Evolutionary conservation across 768 basidiomycete species (phyloP).

Genomic region (Kwoniella dejecticola): DNA sequence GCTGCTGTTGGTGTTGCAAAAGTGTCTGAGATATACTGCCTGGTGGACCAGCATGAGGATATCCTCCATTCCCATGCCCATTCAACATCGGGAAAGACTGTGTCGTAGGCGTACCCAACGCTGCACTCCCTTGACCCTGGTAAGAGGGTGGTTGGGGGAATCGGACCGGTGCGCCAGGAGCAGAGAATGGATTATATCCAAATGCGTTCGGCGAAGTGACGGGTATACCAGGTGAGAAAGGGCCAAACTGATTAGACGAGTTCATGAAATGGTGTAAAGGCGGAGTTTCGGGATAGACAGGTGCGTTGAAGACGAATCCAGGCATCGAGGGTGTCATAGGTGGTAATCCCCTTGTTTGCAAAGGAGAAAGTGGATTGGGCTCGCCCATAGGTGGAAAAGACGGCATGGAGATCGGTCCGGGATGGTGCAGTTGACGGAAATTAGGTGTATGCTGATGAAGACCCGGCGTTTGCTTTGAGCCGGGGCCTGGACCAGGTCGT

Average conservation of each 20-base stretch:
- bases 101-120: constrained; percentile 43
- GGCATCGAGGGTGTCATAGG: constrained; percentile 98
- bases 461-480: constrained; percentile 18
- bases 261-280: constrained; percentile 56
- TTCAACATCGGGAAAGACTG: constrained; percentile 40
- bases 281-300: constrained; percentile 58
- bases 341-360: constrained; percentile 79
- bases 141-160: constrained; percentile 15
- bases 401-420: constrained; percentile 56
- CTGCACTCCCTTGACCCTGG: constrained; percentile 31
- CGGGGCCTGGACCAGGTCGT: constrained; percentile 2
- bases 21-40: constrained; percentile 21
- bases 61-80: neutral
- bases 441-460: constrained; percentile 26
- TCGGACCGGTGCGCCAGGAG: constrained; percentile 64
- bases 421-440: constrained; percentile 39
- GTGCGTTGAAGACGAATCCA: constrained; percentile 75
- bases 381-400: constrained; percentile 48
- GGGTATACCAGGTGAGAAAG: constrained; percentile 76
- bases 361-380: constrained; percentile 56
- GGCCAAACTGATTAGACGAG: constrained; percentile 53
- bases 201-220: constrained; percentile 42
- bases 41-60: constrained; percentile 2
- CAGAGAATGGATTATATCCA: constrained; percentile 62
- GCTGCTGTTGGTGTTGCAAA: neutral